These are phyloP conservation scores for Cutaneotrichosporon mucoides DNA, from an alignment of 1,284 basidiomycete species.

Conservation along the genomic window DNA sequence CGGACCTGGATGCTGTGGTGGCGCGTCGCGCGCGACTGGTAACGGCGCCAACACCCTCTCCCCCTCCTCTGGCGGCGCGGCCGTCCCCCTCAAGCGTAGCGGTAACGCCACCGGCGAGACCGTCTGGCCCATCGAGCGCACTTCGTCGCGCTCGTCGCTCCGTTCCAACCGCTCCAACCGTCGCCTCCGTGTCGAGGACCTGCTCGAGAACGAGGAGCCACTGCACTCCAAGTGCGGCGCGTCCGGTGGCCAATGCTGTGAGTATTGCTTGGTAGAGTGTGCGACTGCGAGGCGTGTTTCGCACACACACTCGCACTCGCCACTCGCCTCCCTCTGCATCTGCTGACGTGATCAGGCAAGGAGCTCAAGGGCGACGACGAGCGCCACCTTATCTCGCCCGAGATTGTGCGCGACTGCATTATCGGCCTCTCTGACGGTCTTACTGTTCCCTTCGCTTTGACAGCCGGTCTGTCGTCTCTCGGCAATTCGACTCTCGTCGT, in stretches of 20 bases:
- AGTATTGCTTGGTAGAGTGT: constrained; percentile 11
- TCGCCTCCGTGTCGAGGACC: constrained; percentile 23
- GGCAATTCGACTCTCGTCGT: constrained; percentile 85
- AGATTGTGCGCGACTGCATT: constrained; percentile 60
- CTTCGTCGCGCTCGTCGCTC: constrained; percentile 12
- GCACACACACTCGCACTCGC: too few species aligned
- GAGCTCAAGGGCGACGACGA: constrained; percentile 51
- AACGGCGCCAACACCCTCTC: constrained; percentile 6
- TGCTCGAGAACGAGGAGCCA: constrained; percentile 35
- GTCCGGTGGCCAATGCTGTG: constrained; percentile 36
- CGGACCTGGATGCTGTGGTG: constrained; percentile 16
- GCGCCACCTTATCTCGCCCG: constrained; percentile 48
- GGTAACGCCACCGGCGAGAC: constrained; percentile 5
- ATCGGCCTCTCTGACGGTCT: constrained; percentile 96
- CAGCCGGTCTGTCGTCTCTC: constrained; percentile 77
- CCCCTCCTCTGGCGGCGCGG: constrained; percentile 4
- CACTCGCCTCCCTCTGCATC: too few species aligned
- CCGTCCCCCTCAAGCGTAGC: constrained; percentile 21
- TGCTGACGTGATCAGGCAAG: constrained; percentile 23
- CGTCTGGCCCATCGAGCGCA: constrained; percentile 21
- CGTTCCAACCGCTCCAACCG: constrained; percentile 11
- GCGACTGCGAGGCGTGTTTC: too few species aligned
- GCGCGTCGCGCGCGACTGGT: constrained; percentile 8
- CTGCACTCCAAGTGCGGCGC: constrained; percentile 43
- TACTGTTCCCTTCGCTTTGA: constrained; percentile 86